Evolutionary conservation across 768 basidiomycete species (phyloP).

Genomic region (Psilocybe cubensis): DNA sequence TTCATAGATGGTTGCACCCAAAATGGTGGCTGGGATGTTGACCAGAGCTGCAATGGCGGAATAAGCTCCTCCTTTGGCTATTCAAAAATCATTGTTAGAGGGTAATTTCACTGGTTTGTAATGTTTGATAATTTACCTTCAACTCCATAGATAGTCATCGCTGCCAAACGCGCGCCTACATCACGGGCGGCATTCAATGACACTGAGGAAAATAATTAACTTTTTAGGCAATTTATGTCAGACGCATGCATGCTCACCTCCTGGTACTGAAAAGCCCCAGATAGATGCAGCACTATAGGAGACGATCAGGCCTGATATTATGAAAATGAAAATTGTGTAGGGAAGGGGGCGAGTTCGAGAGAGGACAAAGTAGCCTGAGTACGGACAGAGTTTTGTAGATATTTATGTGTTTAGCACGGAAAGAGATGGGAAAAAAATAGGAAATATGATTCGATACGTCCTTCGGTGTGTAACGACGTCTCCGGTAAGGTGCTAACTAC

Average conservation of each 20-base stretch:
- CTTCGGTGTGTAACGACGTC: too few relatives aligned
- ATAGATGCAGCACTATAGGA: slow-evolving; percentile 53
- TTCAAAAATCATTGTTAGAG: neutral
- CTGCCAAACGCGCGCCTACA: slow-evolving; percentile 64
- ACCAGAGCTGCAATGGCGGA: slow-evolving; percentile 66
- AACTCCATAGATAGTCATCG: slow-evolving; percentile 62
- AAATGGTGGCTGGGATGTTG: slow-evolving; percentile 65
- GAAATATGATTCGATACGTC: too few relatives aligned
- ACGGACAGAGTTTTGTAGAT: too few relatives aligned
- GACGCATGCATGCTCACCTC: too few relatives aligned
- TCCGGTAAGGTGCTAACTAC: too few relatives aligned
- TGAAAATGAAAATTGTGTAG: too few relatives aligned
- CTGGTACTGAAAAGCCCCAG: slow-evolving; percentile 61
- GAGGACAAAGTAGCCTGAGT: too few relatives aligned
- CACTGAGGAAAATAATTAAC: slow-evolving; percentile 43
- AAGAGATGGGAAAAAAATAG: too few relatives aligned
- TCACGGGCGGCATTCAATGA: slow-evolving; percentile 72
- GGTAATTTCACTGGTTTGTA: neutral
- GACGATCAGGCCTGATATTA: too few relatives aligned
- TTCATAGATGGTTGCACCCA: slow-evolving; percentile 59
- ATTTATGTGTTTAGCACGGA: too few relatives aligned
- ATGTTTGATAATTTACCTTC: slow-evolving; percentile 31
- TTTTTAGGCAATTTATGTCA: too few relatives aligned
- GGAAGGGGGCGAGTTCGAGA: too few relatives aligned
- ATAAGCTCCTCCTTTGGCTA: slow-evolving; percentile 57